phyloP scores from a whole-genome alignment of 768 basidiomycete genomes.

The Mycena maculata region DNA sequence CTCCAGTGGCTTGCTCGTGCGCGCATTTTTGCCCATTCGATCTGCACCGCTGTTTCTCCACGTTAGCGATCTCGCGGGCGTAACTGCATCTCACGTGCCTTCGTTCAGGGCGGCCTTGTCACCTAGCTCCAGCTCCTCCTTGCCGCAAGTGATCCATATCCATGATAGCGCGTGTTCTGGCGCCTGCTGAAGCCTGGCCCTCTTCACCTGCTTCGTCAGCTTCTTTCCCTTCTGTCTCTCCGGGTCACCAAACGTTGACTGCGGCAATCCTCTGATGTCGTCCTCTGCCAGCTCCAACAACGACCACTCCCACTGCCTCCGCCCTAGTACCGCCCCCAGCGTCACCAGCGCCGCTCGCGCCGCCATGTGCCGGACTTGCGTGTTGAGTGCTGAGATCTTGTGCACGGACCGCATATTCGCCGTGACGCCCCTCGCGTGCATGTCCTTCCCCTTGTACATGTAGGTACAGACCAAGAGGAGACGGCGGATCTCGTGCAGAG shows the following conservation, averaged over 20 bases:
- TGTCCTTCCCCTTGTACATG: conserved; percentile 37
- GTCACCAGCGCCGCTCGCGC: conserved; percentile 17
- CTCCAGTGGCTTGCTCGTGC: conserved; percentile 16
- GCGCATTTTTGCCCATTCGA: conserved; percentile 19
- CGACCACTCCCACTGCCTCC: not conserved
- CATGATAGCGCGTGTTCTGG: conserved; percentile 1
- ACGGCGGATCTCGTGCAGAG: conserved; percentile 35
- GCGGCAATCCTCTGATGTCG: not conserved
- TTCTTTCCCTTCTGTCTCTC: not conserved
- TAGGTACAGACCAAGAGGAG: conserved; percentile 37
- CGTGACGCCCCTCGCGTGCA: conserved; percentile 35
- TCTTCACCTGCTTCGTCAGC: too few species aligned
- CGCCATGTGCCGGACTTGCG: conserved; percentile 33
- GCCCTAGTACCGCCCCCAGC: not conserved
- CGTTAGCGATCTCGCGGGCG: too few species aligned
- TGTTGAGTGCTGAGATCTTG: conserved; percentile 30
- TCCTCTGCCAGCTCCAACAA: conserved; percentile 3
- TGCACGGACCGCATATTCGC: conserved; percentile 39
- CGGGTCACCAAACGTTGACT: not conserved
- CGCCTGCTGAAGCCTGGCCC: not conserved
- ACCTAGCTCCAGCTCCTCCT: not conserved
- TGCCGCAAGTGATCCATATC: conserved; percentile 3
- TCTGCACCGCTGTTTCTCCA: conserved; percentile 18
- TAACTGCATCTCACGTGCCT: not conserved
- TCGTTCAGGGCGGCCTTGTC: conserved; percentile 10